Evolutionary conservation across 805 yeast genomes (phyloP).

Genomic region (Teunomyces funiuensis): DNA sequence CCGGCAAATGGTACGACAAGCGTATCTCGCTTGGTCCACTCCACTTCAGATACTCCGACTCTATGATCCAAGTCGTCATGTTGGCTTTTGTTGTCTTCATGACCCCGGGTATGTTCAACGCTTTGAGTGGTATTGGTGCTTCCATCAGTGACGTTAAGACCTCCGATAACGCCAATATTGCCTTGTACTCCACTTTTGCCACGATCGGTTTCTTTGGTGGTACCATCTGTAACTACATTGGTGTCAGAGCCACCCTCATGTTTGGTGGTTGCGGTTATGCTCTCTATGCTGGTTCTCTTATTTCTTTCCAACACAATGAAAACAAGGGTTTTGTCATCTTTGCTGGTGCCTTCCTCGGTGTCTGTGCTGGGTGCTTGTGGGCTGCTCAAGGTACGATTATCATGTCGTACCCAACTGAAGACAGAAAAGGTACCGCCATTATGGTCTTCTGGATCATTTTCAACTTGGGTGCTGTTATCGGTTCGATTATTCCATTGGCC

Average conservation of each 20-base stretch:
- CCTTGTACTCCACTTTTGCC: slow-evolving; percentile 55
- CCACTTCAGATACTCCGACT: slow-evolving; percentile 31
- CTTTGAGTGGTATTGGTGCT: slow-evolving; percentile 49
- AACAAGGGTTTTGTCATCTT: slow-evolving; percentile 54
- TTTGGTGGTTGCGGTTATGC: slow-evolving; percentile 59
- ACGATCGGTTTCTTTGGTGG: slow-evolving; percentile 60
- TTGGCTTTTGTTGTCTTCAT: slow-evolving; percentile 47
- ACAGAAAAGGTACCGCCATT: slow-evolving; percentile 50
- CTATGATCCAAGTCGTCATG: slow-evolving; percentile 45
- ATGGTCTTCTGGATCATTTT: slow-evolving; percentile 61
- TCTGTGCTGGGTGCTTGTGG: slow-evolving; percentile 57
- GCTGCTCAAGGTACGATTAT: slow-evolving; percentile 59
- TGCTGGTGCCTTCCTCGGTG: slow-evolving; percentile 57
- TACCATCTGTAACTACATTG: slow-evolving; percentile 51
- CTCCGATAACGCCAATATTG: slow-evolving; percentile 51
- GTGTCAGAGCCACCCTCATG: slow-evolving; percentile 43
- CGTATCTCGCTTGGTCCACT: slow-evolving; percentile 6
- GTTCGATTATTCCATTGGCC: slow-evolving; percentile 55
- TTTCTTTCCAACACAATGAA: slow-evolving; percentile 45
- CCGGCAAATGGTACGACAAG: slow-evolving; percentile 45
- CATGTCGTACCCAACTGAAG: slow-evolving; percentile 56
- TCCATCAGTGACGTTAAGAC: slow-evolving; percentile 38
- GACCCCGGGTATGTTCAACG: slow-evolving; percentile 54
- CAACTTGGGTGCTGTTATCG: slow-evolving; percentile 62
- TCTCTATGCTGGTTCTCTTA: slow-evolving; percentile 51